Evolutionary conservation across 2,329 filamentous ascomycete species (phyloP), one percentile per base, ranked within the genome.

Genomic region (Hypomyces perniciosus): DNA sequence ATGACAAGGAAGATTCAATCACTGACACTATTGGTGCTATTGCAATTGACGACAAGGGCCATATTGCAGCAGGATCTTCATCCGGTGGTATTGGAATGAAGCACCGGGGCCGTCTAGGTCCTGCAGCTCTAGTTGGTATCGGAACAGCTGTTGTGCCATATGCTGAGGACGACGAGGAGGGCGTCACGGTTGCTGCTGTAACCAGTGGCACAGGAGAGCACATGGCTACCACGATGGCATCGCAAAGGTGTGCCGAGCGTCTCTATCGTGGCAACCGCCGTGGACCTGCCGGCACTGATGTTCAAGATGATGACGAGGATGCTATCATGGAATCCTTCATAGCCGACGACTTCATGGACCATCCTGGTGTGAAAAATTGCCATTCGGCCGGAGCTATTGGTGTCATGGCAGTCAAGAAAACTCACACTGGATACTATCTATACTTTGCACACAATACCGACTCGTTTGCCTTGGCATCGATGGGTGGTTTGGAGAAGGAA

Each of bases 61-160:
- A 86, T 52, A 96, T 99, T 63, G 92, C 95, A 4, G 93, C 92
- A 4, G 93, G 87, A 12, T 96, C 93, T 2, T 99, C 93, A 2
- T 99, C 95, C 12, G 93, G 93, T 5, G 93, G 93, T 1, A 99
- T 99, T 65, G 92, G 93, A 29, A 96, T 99, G 92, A 99, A 99
- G 66, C 91, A 96, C 67, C 83, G 84, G 54, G 95, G 93, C 5
- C 86, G 93, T 34, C 80, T 96, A 56, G 95, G 93, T 0, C 93
- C 93, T 31, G 95, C 93, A 33, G 93, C 93, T 20, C 78, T 99
- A 12, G 88, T 97, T 10, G 92, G 93, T 6, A 83, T 97, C 48
- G 93, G 93, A 50, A 92, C 90, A 20, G 87, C 89, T 34, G 86
- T 99, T 29, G 80, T 96, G n/a, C 92, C 92, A 2, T 74, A 77